Conservation (phyloP, 345 rosid species). For the Brassica incana region DNA sequence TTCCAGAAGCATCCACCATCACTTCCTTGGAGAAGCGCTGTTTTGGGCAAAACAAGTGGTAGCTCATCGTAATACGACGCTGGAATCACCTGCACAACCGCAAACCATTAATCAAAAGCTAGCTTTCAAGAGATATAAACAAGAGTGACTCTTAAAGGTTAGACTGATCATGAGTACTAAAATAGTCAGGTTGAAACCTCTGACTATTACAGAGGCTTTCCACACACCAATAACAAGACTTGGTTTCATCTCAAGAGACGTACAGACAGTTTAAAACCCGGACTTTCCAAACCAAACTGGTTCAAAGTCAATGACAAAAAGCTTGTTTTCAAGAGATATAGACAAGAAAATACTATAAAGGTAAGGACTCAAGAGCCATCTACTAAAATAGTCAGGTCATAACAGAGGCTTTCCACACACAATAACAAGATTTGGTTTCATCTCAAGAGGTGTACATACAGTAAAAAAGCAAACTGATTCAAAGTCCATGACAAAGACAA, state of each 20-base stretch:
- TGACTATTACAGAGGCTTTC: background rate
- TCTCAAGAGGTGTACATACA: no score
- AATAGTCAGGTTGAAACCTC: background rate
- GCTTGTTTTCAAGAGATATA: no score
- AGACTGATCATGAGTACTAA: background rate
- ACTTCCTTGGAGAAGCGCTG: conserved; percentile 24
- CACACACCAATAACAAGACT: background rate
- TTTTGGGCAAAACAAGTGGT: conserved; percentile 22
- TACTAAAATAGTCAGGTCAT: no score
- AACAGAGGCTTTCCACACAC: no score
- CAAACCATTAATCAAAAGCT: background rate
- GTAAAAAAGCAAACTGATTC: no score
- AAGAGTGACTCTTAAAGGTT: no score
- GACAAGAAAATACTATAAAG: no score
- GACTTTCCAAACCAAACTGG: background rate
- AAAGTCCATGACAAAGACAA: no score
- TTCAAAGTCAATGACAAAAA: background rate
- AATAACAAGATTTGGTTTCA: no score
- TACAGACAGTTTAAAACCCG: no score
- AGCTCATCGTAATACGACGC: conserved; percentile 9
- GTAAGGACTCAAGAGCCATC: no score
- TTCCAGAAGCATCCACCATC: conserved; percentile 24
- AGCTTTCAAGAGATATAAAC: background rate
- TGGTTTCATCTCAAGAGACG: no score
- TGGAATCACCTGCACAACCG: conserved; percentile 24